Percentiles rank a stretch among this genome's conserved stretches.
Evolutionary conservation across 495 filamentous ascomycete species (phyloP).

Genomic region (Penicillium nucicola): DNA sequence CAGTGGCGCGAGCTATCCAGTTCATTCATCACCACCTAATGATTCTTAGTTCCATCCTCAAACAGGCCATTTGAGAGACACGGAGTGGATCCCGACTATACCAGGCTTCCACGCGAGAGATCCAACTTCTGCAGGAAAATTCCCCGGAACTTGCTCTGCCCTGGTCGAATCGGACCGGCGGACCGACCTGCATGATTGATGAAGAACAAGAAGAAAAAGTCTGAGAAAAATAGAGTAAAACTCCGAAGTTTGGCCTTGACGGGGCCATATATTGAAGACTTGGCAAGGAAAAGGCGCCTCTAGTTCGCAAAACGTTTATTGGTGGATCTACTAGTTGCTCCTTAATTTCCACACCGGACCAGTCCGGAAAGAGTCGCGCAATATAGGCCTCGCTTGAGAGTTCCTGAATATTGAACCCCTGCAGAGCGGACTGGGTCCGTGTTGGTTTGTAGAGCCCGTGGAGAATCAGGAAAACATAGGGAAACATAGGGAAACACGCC

Average conservation of each 20-base stretch:
- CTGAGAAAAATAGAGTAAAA: no score
- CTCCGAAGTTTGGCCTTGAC: not conserved
- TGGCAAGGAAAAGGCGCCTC: not conserved
- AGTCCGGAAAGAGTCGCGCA: not conserved
- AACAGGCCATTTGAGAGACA: no score
- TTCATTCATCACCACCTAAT: not conserved
- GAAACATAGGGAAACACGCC: no score
- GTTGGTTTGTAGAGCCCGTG: constrained; percentile 15
- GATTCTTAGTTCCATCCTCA: not conserved
- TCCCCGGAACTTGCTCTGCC: not conserved
- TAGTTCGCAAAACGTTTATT: not conserved
- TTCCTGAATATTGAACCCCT: not conserved
- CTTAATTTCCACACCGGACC: not conserved
- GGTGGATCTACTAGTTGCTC: not conserved
- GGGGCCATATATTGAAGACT: not conserved
- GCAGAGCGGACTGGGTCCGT: constrained; percentile 13
- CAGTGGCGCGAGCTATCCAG: not conserved
- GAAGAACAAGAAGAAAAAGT: no score
- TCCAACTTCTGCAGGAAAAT: no score
- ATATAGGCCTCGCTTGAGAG: not conserved
- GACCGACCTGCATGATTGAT: not conserved
- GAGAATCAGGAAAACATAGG: constrained; percentile 9
- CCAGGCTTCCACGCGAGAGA: no score
- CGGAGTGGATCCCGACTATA: no score
- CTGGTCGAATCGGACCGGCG: not conserved